phyloP scores from a whole-genome alignment of 805 yeast genomes.

The Yarrowia porcina region DNA sequence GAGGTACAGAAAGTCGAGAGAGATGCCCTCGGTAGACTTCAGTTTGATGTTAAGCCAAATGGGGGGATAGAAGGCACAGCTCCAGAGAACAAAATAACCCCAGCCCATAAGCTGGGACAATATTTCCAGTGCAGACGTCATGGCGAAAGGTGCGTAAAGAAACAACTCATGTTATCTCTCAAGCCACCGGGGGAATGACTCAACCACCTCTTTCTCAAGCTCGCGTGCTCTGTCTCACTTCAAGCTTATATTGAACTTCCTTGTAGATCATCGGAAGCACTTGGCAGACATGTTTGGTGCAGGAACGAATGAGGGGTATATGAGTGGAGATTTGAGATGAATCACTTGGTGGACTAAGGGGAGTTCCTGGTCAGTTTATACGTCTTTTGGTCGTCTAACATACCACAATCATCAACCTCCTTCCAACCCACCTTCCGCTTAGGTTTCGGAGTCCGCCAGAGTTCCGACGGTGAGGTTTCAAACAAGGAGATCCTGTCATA shows the following conservation, averaged over 20 bases:
- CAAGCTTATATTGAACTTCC: not conserved
- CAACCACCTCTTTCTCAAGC: not conserved
- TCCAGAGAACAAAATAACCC: constrained; percentile 30
- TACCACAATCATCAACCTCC: not conserved
- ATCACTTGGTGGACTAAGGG: too few relatives aligned
- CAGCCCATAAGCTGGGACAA: constrained; percentile 4
- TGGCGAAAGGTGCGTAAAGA: not conserved
- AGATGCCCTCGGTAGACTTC: constrained; percentile 40
- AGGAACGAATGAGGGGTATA: not conserved
- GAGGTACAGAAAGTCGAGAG: constrained; percentile 39
- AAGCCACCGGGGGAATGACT: not conserved
- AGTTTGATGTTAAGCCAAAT: constrained; percentile 36
- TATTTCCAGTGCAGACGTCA: not conserved
- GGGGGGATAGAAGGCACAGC: constrained; percentile 41
- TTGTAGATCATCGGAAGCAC: not conserved
- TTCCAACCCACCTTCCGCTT: not conserved
- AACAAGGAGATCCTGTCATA: not conserved
- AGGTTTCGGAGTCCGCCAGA: not conserved
- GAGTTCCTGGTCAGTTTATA: too few relatives aligned
- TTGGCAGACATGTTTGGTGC: not conserved
- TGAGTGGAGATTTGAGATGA: too few relatives aligned
- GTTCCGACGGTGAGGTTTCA: not conserved
- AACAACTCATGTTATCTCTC: not conserved
- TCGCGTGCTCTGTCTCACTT: constrained; percentile 1
- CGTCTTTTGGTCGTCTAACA: too few relatives aligned